These are phyloP conservation scores for Oenanthe sinensis DNA, from an alignment of 129 eudicot species.

Conservation along the genomic window DNA sequence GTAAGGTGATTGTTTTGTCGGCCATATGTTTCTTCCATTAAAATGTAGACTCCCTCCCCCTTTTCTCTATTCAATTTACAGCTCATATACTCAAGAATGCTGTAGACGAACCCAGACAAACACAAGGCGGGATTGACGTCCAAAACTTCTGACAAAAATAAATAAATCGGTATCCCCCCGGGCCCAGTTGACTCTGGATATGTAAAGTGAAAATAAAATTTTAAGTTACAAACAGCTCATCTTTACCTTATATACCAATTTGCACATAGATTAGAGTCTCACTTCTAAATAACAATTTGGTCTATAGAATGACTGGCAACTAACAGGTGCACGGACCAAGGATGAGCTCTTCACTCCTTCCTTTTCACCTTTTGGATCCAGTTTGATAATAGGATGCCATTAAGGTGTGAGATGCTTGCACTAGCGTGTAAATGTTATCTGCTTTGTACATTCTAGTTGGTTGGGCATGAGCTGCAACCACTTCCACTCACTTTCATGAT, in stretches of 20 bases:
- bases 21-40: constrained; percentile 1
- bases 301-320: neutral
- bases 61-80: neutral
- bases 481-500: neutral
- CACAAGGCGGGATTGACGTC: constrained; percentile 31
- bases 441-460: neutral
- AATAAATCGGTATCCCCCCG: neutral
- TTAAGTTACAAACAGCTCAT: neutral
- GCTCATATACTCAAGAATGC: neutral
- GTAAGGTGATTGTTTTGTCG: neutral
- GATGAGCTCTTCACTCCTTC: neutral
- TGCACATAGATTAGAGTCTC: neutral
- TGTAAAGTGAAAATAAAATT: neutral
- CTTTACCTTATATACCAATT: too few relatives aligned
- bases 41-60: neutral
- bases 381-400: neutral
- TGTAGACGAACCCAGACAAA: neutral
- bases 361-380: neutral
- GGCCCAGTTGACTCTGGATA: neutral
- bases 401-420: neutral
- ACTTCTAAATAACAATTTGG: neutral
- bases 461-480: neutral
- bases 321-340: constrained; percentile 2
- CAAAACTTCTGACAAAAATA: neutral
- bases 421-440: too few relatives aligned